These are phyloP conservation scores for Curvularia lunata DNA, from an alignment of 2,329 filamentous ascomycete species.

Conservation along the genomic window DNA sequence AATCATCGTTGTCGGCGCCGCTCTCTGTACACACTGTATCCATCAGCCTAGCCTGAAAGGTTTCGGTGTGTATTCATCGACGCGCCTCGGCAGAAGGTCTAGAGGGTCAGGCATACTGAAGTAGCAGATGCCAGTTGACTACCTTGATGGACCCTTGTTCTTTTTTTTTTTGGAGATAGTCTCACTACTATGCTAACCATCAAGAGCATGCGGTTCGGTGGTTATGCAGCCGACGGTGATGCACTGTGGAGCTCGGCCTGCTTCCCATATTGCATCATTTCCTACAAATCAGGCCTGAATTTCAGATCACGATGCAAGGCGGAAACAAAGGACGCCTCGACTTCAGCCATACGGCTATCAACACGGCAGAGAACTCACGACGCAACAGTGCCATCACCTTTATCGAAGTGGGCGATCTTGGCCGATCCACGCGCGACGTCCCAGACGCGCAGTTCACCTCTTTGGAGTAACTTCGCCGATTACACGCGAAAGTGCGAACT, in stretches of 20 bases:
- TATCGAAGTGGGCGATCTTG: slow-evolving; percentile 10
- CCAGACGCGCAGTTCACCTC: slow-evolving; percentile 10
- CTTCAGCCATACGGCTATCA: background rate
- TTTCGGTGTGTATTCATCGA: background rate
- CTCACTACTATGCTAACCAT: background rate
- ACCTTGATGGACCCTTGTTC: background rate
- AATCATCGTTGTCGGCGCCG: slow-evolving; percentile 6
- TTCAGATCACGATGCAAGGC: background rate
- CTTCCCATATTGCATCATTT: background rate
- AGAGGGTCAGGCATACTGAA: background rate
- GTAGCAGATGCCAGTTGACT: background rate
- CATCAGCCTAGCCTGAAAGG: background rate
- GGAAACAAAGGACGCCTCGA: background rate
- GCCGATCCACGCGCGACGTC: slow-evolving; percentile 10
- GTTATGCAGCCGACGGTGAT: background rate
- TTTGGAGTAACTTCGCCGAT: slow-evolving; percentile 11
- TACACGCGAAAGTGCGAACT: slow-evolving; percentile 8
- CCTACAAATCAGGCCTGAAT: background rate
- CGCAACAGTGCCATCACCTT: background rate
- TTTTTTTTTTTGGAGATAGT: background rate
- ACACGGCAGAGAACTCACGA: background rate
- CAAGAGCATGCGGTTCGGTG: background rate
- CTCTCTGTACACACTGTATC: background rate
- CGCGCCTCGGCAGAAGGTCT: background rate
- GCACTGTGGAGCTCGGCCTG: background rate